Evolutionary conservation across 805 yeast genomes (phyloP).

Genomic region (Wickerhamiella cacticola): DNA sequence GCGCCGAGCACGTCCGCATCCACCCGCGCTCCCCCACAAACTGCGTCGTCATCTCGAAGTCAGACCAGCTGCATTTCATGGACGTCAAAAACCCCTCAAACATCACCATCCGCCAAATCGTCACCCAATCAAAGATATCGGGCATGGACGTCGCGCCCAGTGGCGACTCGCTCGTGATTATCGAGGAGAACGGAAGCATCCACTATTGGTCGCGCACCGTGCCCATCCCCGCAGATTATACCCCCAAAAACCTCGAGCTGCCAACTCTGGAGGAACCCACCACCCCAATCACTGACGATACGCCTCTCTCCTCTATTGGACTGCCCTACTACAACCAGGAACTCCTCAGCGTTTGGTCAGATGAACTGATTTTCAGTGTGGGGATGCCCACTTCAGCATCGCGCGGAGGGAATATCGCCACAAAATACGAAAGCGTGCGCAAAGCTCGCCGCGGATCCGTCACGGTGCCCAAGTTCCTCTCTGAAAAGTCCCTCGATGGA

Average conservation of each 20-base stretch:
- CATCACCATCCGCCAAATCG: conserved; percentile 55
- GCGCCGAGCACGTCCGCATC: conserved; percentile 70
- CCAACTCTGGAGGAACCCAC: conserved; percentile 16
- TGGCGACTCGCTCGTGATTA: conserved; percentile 66
- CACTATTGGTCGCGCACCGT: conserved; percentile 57
- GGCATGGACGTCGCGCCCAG: conserved; percentile 46
- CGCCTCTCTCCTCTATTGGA: conserved; percentile 63
- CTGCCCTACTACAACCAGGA: conserved; percentile 75
- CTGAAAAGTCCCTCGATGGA: too few relatives aligned
- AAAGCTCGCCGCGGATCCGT: conserved; percentile 25
- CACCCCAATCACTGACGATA: conserved; percentile 32
- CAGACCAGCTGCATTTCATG: conserved; percentile 76
- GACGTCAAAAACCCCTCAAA: conserved; percentile 72
- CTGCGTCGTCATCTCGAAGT: conserved; percentile 55
- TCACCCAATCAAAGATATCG: conserved; percentile 37
- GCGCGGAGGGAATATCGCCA: conserved; percentile 35
- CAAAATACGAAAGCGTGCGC: conserved; percentile 20
- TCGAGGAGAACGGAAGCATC: conserved; percentile 49
- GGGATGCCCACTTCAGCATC: conserved; percentile 53
- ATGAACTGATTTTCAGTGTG: conserved; percentile 45
- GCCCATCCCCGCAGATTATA: conserved; percentile 32
- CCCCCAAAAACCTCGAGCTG: conserved; percentile 26
- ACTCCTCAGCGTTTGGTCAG: conserved; percentile 71
- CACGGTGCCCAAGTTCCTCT: conserved; percentile 37
- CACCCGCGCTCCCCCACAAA: conserved; percentile 81